A percentile compares a stretch with the other conserved stretches of the same genome.
Conservation (phyloP, 2,329 filamentous ascomycete genomes). For the Aspergillus alliaceus region DNA sequence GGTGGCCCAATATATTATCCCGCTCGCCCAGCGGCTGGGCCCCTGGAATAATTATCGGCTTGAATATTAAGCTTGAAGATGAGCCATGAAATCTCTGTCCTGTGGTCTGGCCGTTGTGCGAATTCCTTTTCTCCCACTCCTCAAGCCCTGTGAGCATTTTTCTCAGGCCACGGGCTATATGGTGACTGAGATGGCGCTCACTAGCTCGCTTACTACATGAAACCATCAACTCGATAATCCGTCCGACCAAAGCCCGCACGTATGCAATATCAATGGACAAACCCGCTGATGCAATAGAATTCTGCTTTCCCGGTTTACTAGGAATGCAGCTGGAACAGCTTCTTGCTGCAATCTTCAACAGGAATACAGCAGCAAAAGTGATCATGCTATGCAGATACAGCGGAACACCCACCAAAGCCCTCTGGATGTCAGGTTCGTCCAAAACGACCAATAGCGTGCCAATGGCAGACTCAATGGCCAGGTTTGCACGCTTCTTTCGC, state of each 20-base stretch:
- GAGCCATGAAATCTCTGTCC: constrained; percentile 25
- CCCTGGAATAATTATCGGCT: constrained; percentile 37
- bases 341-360: constrained; percentile 47
- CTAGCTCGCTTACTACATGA: constrained; percentile 39
- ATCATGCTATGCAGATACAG: constrained; percentile 50
- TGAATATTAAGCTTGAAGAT: constrained; percentile 31
- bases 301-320: constrained; percentile 35
- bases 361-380: constrained; percentile 48
- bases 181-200: constrained; percentile 42
- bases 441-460: constrained; percentile 43
- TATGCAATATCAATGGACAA: constrained; percentile 36
- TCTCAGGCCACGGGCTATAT: constrained; percentile 38
- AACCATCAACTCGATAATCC: constrained; percentile 39
- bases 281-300: constrained; percentile 39
- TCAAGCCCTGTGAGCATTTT: constrained; percentile 43
- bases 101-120: constrained; percentile 19
- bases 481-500: constrained; percentile 46
- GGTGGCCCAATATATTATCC: constrained; percentile 37
- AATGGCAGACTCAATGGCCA: constrained; percentile 45
- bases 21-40: constrained; percentile 37
- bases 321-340: constrained; percentile 34
- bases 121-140: constrained; percentile 39
- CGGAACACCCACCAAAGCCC: constrained; percentile 44
- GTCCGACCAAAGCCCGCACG: constrained; percentile 35
- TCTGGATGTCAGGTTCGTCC: constrained; percentile 45